phyloP scores from a whole-genome alignment of 225 moss, liverwort and hornwort species.

The Pseudisothecium myosuroides region DNA sequence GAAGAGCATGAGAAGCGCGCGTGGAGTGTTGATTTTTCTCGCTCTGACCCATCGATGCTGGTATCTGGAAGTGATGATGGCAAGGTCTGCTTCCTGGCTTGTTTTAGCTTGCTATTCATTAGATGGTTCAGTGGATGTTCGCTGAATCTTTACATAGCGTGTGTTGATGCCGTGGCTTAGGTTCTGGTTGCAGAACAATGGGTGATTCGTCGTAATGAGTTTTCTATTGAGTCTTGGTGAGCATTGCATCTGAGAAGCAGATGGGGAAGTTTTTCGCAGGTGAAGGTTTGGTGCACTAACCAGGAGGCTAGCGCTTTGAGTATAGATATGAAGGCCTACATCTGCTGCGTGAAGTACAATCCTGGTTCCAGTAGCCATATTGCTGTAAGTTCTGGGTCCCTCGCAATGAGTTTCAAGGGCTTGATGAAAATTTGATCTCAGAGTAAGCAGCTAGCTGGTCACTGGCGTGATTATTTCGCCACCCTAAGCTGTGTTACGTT shows the following conservation, averaged over 20 bases:
- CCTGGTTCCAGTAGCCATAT: constrained; percentile 64
- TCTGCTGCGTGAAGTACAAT: constrained; percentile 92
- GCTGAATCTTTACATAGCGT: background rate
- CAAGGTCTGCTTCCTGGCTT: constrained; percentile 30
- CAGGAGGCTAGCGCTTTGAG: constrained; percentile 68
- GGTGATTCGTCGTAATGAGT: background rate
- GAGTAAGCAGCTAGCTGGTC: background rate
- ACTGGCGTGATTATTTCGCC: background rate
- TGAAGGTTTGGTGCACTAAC: constrained; percentile 79
- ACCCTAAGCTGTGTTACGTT: background rate
- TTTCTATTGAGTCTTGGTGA: background rate
- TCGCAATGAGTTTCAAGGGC: background rate
- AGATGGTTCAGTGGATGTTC: background rate
- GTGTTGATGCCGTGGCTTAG: background rate
- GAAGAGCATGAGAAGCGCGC: constrained; percentile 97
- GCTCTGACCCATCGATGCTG: constrained; percentile 52
- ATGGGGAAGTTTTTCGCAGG: constrained; percentile 22
- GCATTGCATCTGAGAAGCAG: background rate
- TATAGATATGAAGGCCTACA: constrained; percentile 73
- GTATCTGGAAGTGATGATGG: constrained; percentile 92
- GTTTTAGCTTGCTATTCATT: background rate
- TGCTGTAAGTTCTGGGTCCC: constrained; percentile 40
- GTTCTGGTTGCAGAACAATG: background rate
- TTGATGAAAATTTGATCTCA: background rate
- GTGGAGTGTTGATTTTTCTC: constrained; percentile 87